Evolutionary conservation across 108 stramenopile species (phyloP).

Genomic region (Bacterosira constricta): DNA sequence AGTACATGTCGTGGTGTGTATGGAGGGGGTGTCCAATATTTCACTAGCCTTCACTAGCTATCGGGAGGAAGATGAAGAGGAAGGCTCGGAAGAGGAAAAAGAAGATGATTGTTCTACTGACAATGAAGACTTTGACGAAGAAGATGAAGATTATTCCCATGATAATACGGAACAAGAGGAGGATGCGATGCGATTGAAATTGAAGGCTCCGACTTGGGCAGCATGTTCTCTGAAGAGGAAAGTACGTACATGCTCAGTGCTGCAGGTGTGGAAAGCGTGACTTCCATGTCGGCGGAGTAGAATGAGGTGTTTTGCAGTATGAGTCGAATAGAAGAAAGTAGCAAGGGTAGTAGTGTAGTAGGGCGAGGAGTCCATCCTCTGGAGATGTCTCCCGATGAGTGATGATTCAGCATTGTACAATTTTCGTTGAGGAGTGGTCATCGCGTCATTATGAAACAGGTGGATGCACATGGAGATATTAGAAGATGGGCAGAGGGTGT

Average conservation of each 20-base stretch:
- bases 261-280: background rate
- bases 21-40: slow-evolving; percentile 37
- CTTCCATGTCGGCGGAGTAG: background rate
- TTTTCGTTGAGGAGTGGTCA: no score
- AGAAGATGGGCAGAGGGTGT: no score
- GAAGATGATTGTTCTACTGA: slow-evolving; percentile 11
- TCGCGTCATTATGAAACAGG: no score
- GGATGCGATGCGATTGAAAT: background rate
- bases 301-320: background rate
- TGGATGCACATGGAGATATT: no score
- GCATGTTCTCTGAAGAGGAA: slow-evolving; percentile 18
- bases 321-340: background rate
- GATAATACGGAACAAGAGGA: slow-evolving; percentile 15
- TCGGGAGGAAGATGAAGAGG: slow-evolving; percentile 9
- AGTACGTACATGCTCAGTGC: background rate
- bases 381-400: no score
- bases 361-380: no score
- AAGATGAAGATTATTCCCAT: background rate
- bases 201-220: slow-evolving; percentile 13
- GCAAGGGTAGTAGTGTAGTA: no score
- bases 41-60: slow-evolving; percentile 21
- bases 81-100: background rate
- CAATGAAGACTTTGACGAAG: slow-evolving; percentile 5
- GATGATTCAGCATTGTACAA: no score
- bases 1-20: slow-evolving; percentile 25